Base-by-base conservation (phyloP, 352 stramenopile genomes). In the Globisporangium paroecandrum region DNA sequence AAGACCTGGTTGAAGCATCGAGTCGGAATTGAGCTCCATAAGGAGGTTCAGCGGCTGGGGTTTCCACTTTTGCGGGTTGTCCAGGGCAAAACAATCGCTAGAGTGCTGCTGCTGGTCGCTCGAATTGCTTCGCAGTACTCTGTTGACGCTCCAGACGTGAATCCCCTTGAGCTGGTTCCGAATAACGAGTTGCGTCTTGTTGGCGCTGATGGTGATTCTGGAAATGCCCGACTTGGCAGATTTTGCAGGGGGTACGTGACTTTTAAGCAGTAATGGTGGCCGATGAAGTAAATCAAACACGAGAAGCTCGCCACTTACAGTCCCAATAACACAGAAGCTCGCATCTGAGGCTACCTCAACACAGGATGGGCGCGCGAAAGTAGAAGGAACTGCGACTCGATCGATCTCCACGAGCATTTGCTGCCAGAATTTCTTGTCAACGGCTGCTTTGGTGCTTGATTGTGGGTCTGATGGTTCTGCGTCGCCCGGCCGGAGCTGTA, bases 51-150 rank as follows among this genome's bases (percentile, higher is more conserved):
- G 68, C 9, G 27, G 57, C 9, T 58, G 62, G 2, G 78, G 70
- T 29, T 85, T 86, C 67, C 61, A 69, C 12, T 89, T 89, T 1
- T n/a, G 43, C 5, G 38, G 2, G 22, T 18, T 24, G 34, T 77
- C 78, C 25, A 24, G 4, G 1, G 58, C 46, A 62, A 89, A 89
- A 12, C 70, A 83, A n/a, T 81, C 72, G 27, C 64, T 70, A 0
- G 74, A 72, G 58, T 89, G 76, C 27, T 12, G 54, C 3, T 56
- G 55, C 38, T 71, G 72, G 25, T 47, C 15, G n/a, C 22, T 69
- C 25, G 69, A 51, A 56, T 62, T 66, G 22, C 65, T 59, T 29
- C 59, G 61, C 55, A 22, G 5, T 0, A 64, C 62, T 49, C 32
- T 58, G 69, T 74, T 75, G 2, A 71, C 57, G 27, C 64, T 73